A percentile compares a stretch with the other conserved stretches of the same genome.
Evolutionary conservation across 345 rosid genomes (phyloP).

Genomic region (Erucastrum elatum): DNA sequence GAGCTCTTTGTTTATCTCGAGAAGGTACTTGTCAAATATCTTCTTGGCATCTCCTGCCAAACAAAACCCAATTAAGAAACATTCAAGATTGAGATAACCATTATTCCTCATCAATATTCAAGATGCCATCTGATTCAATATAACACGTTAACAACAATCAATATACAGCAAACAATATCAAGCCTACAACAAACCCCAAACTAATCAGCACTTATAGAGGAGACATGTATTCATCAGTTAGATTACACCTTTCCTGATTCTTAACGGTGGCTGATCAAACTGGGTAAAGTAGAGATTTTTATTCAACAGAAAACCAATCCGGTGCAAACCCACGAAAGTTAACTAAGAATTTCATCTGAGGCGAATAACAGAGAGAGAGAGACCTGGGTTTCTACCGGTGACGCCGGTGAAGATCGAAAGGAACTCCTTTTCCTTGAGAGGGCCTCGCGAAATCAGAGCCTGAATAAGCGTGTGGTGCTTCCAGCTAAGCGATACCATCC

Average conservation of each 20-base stretch:
- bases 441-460: conserved; percentile 79
- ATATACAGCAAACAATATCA: too few species aligned
- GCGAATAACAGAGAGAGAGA: conserved; percentile 27
- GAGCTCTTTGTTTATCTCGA: conserved; percentile 83
- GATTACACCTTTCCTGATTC: too few species aligned
- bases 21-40: conserved; percentile 64
- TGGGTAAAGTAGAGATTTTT: conserved; percentile 2
- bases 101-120: not conserved
- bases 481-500: conserved; percentile 61
- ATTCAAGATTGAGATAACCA: not conserved
- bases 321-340: not conserved
- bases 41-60: conserved; percentile 48
- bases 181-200: too few species aligned
- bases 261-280: too few species aligned
- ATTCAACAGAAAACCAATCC: not conserved
- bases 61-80: not conserved
- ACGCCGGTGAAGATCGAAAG: conserved; percentile 62
- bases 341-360: not conserved
- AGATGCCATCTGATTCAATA: too few species aligned
- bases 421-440: conserved; percentile 69
- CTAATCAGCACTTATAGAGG: too few species aligned
- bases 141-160: too few species aligned
- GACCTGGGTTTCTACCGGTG: conserved; percentile 63
- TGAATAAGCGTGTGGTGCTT: conserved; percentile 84
- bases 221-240: too few species aligned